Conservation (phyloP, 1,284 basidiomycete genomes). For the Leccinum insigne region DNA sequence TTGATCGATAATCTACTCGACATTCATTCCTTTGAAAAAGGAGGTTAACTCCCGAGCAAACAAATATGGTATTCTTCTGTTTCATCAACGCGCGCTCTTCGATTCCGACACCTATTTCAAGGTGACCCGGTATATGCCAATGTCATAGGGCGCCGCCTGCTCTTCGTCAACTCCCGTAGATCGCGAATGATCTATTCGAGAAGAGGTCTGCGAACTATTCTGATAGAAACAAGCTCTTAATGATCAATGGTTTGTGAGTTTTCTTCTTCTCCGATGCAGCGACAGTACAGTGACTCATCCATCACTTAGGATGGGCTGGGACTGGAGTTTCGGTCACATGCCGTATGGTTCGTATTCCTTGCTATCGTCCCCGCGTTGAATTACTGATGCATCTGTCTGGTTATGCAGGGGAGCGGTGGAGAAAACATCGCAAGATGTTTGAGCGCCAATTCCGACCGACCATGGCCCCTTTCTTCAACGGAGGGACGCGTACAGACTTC, state of each 20-base stretch:
- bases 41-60: constrained; percentile 13
- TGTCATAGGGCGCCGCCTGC: constrained; percentile 15
- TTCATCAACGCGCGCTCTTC: constrained; percentile 1
- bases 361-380: neutral
- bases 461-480: constrained; percentile 37
- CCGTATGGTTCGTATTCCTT: constrained; percentile 38
- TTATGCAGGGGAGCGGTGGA: constrained; percentile 44
- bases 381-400: neutral
- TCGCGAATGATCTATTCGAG: constrained; percentile 39
- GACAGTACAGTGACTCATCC: constrained; percentile 1
- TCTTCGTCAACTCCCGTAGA: constrained; percentile 35
- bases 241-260: constrained; percentile 35
- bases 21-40: constrained; percentile 13
- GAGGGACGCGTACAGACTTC: constrained; percentile 39
- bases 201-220: constrained; percentile 33
- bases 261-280: no score
- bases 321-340: constrained; percentile 54
- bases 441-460: constrained; percentile 44
- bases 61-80: constrained; percentile 26
- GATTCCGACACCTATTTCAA: constrained; percentile 5
- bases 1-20: constrained; percentile 34
- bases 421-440: constrained; percentile 47
- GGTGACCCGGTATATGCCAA: constrained; percentile 29
- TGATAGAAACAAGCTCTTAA: constrained; percentile 30
- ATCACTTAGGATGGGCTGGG: constrained; percentile 47